A percentile compares a stretch with the other conserved stretches of the same genome.
Conservation (phyloP, 139 green algal species). For the Tetradesmus obliquus region DNA sequence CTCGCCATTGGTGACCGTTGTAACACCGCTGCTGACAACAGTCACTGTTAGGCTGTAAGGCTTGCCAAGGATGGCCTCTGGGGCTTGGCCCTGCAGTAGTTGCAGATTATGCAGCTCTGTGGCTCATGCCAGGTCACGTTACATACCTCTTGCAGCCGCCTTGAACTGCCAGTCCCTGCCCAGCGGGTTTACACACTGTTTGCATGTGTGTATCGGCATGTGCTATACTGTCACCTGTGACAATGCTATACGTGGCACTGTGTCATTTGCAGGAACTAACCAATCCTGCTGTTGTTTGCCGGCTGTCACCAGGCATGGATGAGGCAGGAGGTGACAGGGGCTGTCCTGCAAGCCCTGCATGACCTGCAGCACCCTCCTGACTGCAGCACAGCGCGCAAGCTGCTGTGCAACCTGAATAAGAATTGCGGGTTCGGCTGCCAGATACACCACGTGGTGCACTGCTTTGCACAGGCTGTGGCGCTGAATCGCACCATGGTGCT, state of each 20-base stretch:
- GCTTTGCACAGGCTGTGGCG: neutral
- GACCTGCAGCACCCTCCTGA: neutral
- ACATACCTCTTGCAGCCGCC: too few relatives aligned
- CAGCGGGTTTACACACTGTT: too few relatives aligned
- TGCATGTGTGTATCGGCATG: neutral
- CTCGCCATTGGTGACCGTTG: neutral
- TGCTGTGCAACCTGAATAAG: slow-evolving; percentile 2
- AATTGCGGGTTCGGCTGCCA: slow-evolving; percentile 9
- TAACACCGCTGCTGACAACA: neutral
- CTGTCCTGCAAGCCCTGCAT: neutral
- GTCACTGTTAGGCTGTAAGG: neutral
- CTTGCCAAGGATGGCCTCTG: too few relatives aligned
- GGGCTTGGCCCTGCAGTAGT: too few relatives aligned
- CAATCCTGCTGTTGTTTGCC: too few relatives aligned
- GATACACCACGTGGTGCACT: slow-evolving; percentile 9
- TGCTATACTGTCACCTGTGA: neutral
- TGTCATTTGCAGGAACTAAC: neutral
- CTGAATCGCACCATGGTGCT: slow-evolving; percentile 6
- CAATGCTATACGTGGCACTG: neutral
- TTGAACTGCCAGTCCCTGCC: too few relatives aligned
- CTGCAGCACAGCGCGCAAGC: neutral
- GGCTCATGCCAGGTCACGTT: too few relatives aligned
- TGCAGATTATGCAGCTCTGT: too few relatives aligned
- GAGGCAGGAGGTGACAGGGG: neutral
- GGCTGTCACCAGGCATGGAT: neutral